A percentile compares a stretch with the other conserved stretches of the same genome.
These are phyloP conservation scores for Setaria viridis DNA, from an alignment of 202 grass and related monocot genomes.

Conservation along the genomic window DNA sequence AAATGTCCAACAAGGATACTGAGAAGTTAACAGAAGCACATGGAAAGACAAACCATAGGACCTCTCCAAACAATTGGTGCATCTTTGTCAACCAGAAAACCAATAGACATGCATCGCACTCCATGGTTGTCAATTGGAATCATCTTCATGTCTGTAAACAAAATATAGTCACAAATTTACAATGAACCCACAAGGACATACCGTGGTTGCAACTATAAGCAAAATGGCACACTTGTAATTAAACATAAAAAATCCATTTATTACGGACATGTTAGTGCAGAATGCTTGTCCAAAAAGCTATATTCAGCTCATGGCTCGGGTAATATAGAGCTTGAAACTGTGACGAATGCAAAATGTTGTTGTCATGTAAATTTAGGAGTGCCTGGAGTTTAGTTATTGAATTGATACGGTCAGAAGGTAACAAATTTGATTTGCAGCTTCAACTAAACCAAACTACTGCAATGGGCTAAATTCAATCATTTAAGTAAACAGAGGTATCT, in stretches of 20 bases:
- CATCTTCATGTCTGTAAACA: slow-evolving; percentile 89
- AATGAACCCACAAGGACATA: slow-evolving; percentile 1
- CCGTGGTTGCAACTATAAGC: neutral
- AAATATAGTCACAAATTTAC: neutral
- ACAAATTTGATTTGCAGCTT: neutral
- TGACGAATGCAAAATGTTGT: slow-evolving; percentile 4
- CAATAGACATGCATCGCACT: slow-evolving; percentile 92
- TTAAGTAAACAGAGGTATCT: neutral
- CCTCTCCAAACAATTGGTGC: slow-evolving; percentile 97
- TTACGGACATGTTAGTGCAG: neutral
- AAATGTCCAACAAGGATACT: neutral
- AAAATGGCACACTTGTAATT: neutral
- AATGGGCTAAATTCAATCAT: neutral
- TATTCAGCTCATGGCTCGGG: slow-evolving; percentile 27
- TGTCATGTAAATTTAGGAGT: neutral
- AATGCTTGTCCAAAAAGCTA: neutral
- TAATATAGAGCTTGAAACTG: neutral
- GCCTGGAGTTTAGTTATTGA: neutral
- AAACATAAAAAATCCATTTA: neutral
- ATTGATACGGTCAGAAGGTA: slow-evolving; percentile 2
- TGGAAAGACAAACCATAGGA: slow-evolving; percentile 95
- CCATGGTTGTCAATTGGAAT: slow-evolving; percentile 93
- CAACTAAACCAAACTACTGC: neutral
- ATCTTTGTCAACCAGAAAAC: slow-evolving; percentile 95
- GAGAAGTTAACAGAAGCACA: slow-evolving; percentile 45